Evolutionary conservation across 208 protist species (phyloP), one percentile per base, ranked within the genome.

Genomic region (Leptomonas pyrrhocoris): DNA sequence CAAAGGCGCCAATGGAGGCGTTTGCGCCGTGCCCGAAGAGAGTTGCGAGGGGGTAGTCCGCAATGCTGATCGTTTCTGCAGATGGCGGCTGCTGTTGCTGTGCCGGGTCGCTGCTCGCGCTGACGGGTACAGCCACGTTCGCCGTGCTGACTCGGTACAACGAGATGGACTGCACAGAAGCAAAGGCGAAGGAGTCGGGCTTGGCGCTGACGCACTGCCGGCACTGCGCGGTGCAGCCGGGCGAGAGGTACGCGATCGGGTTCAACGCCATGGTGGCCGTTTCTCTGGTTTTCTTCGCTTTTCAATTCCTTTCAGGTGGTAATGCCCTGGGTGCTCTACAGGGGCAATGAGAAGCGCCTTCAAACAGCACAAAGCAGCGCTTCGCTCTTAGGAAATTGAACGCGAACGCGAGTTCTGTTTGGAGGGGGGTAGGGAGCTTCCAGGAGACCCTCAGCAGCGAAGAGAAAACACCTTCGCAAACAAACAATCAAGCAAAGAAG

Each of bases 201-300:
- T 80, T 81, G 36, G 77, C 74, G 42, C 85, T 71, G 50, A 96
- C 81, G 53, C 79, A 86, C 46, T 70, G 68, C 43, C 66, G 57
- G 57, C 84, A 90, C 56, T 79, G 80, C 48, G 77, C 77, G 53
- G 79, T 91, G 80, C 86, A 94, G 30, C 91, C 91, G 13, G 83
- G 80, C 8, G 88, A 68, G 49, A 94, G 67, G 54, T 83, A 77
- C 21, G 88, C 86, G 27, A 94, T 71, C 13, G 80, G 81, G 49
- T 70, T 89, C 38, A 96, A 75, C 16, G 87, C 85, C 90, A 95
- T 95, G 2, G 11, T 67, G 27, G 25, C n/a, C n/a, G n/a, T n/a
- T n/a, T n/a, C n/a, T n/a, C n/a, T n/a, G n/a, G n/a, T n/a, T n/a
- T n/a, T n/a, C n/a, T n/a, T n/a, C n/a, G n/a, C n/a, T n/a, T n/a